phyloP scores from a whole-genome alignment of 768 basidiomycete genomes.

The Lactarius deliciosus region DNA sequence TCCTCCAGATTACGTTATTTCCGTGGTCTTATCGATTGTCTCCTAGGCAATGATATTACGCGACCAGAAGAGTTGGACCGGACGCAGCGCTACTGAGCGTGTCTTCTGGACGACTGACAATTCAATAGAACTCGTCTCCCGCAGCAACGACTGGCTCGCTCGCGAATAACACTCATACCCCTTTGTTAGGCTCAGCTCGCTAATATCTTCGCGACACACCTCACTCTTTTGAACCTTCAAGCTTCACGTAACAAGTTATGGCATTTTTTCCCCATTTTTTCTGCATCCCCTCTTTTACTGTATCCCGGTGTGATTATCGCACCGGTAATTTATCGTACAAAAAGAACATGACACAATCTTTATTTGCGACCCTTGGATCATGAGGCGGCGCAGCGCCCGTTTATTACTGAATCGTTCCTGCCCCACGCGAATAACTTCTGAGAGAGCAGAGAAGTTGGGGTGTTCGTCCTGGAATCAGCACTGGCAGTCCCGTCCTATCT shows the following conservation, averaged over 20 bases:
- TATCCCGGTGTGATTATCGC: constrained; percentile 2
- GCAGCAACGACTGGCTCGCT: constrained; percentile 85
- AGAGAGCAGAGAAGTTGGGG: neutral
- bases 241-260: constrained; percentile 11
- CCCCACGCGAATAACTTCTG: neutral
- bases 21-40: constrained; percentile 14
- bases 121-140: constrained; percentile 80
- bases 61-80: constrained; percentile 95
- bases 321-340: constrained; percentile 19
- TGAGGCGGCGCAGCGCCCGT: constrained; percentile 7
- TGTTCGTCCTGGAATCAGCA: neutral
- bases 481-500: neutral
- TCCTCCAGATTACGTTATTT: neutral
- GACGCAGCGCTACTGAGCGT: constrained; percentile 85
- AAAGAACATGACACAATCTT: constrained; percentile 9
- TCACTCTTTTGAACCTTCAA: neutral
- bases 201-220: constrained; percentile 7
- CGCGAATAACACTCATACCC: constrained; percentile 47
- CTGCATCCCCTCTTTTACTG: neutral
- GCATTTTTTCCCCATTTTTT: neutral
- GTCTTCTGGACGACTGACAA: constrained; percentile 93
- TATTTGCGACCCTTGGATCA: constrained; percentile 4
- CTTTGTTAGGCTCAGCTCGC: constrained; percentile 13
- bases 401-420: neutral
- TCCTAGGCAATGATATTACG: constrained; percentile 90